These are phyloP conservation scores for Saccharomycopsis fibuligera DNA, from an alignment of 805 yeast species.

Conservation along the genomic window DNA sequence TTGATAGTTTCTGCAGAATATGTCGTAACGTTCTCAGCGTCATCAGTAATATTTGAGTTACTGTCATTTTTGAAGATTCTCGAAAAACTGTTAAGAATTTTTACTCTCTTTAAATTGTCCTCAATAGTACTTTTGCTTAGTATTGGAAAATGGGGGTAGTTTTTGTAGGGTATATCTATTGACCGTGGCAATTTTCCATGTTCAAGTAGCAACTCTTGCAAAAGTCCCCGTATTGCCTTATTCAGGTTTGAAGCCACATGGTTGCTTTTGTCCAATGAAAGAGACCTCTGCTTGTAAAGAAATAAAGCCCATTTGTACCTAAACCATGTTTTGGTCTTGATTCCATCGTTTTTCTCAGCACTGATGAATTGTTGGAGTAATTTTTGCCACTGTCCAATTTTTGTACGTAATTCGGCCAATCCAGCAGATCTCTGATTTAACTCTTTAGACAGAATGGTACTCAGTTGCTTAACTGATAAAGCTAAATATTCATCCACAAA, in stretches of 20 bases:
- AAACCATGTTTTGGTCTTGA: conserved; percentile 23
- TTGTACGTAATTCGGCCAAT: conserved; percentile 31
- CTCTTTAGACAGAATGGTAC: no score
- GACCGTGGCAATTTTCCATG: neutral
- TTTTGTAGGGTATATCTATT: conserved; percentile 41
- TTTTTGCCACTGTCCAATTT: conserved; percentile 45
- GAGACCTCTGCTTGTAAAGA: conserved; percentile 37
- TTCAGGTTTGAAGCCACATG: no score
- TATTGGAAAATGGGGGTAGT: conserved; percentile 53
- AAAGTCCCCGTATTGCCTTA: neutral
- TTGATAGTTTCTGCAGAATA: conserved; percentile 7
- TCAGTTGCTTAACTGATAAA: no score
- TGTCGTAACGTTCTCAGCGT: conserved; percentile 2
- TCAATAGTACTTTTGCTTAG: conserved; percentile 45
- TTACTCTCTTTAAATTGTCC: conserved; percentile 62
- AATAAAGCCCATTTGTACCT: conserved; percentile 46
- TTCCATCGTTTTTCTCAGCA: neutral
- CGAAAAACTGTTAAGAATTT: conserved; percentile 62
- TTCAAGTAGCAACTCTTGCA: neutral
- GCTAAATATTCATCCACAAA: conserved; percentile 38
- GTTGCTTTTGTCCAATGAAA: no score
- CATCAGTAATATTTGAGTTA: neutral
- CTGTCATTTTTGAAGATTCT: conserved; percentile 32
- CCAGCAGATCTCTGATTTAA: conserved; percentile 1
- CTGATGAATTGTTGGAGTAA: neutral